phyloP scores from a whole-genome alignment of 148 eudicot species.

The Nepenthes mirabilis region DNA sequence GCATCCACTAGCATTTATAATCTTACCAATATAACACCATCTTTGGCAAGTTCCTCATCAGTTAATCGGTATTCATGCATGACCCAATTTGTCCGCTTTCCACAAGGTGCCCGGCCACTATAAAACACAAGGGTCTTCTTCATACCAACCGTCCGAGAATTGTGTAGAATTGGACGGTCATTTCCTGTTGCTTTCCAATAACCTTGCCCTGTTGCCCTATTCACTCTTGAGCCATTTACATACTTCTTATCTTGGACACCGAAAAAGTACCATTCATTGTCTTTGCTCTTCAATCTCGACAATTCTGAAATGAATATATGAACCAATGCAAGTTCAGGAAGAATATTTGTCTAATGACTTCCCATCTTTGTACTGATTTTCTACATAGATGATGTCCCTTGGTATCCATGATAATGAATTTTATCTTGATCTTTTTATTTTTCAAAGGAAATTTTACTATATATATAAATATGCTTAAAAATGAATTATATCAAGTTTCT shows the following conservation, averaged over 20 bases:
- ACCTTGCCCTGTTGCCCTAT: slow-evolving; percentile 66
- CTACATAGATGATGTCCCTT: too few species aligned
- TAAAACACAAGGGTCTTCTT: slow-evolving; percentile 77
- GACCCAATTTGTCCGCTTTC: slow-evolving; percentile 76
- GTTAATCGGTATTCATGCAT: slow-evolving; percentile 76
- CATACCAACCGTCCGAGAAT: slow-evolving; percentile 52
- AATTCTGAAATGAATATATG: slow-evolving; percentile 18
- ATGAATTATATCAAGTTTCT: too few species aligned
- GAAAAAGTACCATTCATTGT: slow-evolving; percentile 74
- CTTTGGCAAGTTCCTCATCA: slow-evolving; percentile 50
- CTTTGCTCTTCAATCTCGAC: slow-evolving; percentile 61
- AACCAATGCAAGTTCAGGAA: not conserved
- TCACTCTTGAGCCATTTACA: slow-evolving; percentile 65
- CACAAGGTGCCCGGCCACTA: slow-evolving; percentile 76
- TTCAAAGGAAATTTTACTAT: too few species aligned
- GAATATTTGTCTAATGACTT: not conserved
- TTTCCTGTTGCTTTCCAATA: slow-evolving; percentile 91
- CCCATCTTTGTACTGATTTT: too few species aligned
- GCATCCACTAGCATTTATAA: not conserved
- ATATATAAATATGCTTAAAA: too few species aligned
- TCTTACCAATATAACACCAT: slow-evolving; percentile 49
- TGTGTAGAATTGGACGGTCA: slow-evolving; percentile 52
- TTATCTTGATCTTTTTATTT: too few species aligned
- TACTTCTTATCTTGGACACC: slow-evolving; percentile 73
- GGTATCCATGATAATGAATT: too few species aligned